phyloP scores from a whole-genome alignment of 2,329 filamentous ascomycete genomes.

The Fusarium neocosmosporiellum region DNA sequence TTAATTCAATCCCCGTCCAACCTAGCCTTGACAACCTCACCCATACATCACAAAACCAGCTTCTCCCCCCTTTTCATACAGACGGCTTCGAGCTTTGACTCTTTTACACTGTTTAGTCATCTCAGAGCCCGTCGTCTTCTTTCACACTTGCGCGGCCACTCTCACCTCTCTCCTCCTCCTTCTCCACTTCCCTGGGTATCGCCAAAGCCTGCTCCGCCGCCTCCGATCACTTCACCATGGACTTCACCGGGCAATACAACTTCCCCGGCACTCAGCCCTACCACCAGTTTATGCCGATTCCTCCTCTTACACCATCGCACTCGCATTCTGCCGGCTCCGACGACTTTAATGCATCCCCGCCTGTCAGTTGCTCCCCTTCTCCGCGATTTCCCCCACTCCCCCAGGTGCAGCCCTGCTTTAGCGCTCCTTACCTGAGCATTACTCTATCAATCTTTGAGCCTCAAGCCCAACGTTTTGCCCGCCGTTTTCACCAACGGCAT shows the following conservation, averaged over 20 bases:
- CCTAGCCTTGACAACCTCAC: constrained; percentile 12
- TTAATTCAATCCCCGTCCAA: constrained; percentile 19
- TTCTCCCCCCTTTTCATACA: background rate
- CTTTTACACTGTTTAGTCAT: constrained; percentile 6
- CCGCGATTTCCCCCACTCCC: constrained; percentile 41
- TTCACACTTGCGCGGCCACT: constrained; percentile 1
- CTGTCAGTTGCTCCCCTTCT: constrained; percentile 57
- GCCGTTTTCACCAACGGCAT: constrained; percentile 12
- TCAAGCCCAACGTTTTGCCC: constrained; percentile 14
- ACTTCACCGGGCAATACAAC: constrained; percentile 61
- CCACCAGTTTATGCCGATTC: constrained; percentile 65
- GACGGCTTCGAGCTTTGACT: constrained; percentile 12
- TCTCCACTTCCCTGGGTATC: constrained; percentile 13
- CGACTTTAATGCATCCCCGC: constrained; percentile 66
- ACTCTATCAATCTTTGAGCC: constrained; percentile 42
- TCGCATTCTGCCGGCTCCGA: constrained; percentile 66
- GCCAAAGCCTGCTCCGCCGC: constrained; percentile 3
- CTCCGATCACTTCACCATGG: constrained; percentile 53
- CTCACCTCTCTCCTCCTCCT: constrained; percentile 15
- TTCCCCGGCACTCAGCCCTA: constrained; percentile 63
- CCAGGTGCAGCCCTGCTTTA: constrained; percentile 44
- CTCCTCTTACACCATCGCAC: constrained; percentile 66
- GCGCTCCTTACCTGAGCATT: constrained; percentile 51
- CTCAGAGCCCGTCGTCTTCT: background rate
- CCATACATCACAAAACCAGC: constrained; percentile 3